Evolutionary conservation across 176 grass and related monocot genomes (phyloP).

Genomic region (Zea luxurians): DNA sequence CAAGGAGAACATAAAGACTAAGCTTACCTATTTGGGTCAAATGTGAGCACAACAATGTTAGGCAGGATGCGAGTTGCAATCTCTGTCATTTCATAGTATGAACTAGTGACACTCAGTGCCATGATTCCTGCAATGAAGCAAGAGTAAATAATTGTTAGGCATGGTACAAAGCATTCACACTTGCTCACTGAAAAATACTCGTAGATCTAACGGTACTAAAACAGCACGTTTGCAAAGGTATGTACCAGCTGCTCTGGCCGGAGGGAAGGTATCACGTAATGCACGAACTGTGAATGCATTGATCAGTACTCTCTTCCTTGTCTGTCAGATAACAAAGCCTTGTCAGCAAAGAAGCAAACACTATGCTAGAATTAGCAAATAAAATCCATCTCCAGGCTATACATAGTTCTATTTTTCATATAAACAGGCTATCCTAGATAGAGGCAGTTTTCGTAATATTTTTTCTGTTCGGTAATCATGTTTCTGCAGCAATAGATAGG

Average conservation of each 20-base stretch:
- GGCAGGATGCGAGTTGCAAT: conserved; percentile 94
- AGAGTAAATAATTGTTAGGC: conserved; percentile 35
- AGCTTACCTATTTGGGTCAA: conserved; percentile 84
- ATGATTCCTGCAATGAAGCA: conserved; percentile 78
- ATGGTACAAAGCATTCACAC: conserved; percentile 23
- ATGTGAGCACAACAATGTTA: conserved; percentile 87
- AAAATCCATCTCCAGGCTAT: conserved; percentile 9
- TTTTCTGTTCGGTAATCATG: conserved; percentile 11
- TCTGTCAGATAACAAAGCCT: conserved; percentile 52
- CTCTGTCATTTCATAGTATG: conserved; percentile 98
- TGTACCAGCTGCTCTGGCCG: conserved; percentile 92
- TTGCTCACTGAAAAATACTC: conserved; percentile 23
- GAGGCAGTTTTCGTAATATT: neutral
- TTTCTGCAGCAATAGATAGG: neutral
- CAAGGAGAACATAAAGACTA: conserved; percentile 33
- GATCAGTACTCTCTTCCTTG: conserved; percentile 94
- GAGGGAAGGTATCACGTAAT: conserved; percentile 91
- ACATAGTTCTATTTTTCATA: neutral
- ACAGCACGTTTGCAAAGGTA: conserved; percentile 34
- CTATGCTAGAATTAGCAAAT: conserved; percentile 32
- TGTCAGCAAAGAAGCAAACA: conserved; percentile 35
- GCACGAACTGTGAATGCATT: conserved; percentile 99
- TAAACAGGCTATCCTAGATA: neutral
- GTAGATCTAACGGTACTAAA: conserved; percentile 10
- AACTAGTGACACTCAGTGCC: conserved; percentile 90